Base-by-base conservation (phyloP, 2,329 filamentous ascomycete genomes). In the Stagonosporopsis tanaceti region DNA sequence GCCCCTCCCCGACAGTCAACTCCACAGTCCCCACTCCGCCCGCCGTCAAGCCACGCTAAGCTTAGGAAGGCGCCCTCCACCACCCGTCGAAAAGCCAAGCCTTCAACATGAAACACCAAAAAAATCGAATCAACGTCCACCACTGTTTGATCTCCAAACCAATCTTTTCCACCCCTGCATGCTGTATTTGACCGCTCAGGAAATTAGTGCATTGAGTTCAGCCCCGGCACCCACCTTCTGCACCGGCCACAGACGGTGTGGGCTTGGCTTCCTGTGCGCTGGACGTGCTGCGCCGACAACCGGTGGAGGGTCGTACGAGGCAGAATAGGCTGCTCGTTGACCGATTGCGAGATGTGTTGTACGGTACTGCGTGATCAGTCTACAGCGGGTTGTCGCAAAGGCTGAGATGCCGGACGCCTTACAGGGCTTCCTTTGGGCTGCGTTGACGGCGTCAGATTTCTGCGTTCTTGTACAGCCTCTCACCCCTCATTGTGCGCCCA, bases 391-490 rank as follows among this genome's bases (percentile, higher is more conserved):
- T 46, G 35, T 15, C 32, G 38, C 24, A 37, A 30, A 48, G 52
- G 45, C 44, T 44, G 52, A 46, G 24, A 44, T 38, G 24, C 17
- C 34, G 47, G 37, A 47, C 47, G 54, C 44, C 44, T 48, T 39
- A 39, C 39, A 20, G 32, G 42, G 15, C 24, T 22, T n/a, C 32
- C 32, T n/a, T 34, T n/a, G 32, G 8, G 27, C 27, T 44, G 24
- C 35, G 38, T 32, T 57, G 54, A 47, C 35, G 32, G 41, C 47
- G 42, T 51, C n/a, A 28, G 17, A 27, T 14, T 8, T 41, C 42
- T 57, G 48, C 54, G 42, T 57, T 57, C 48, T 44, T 50, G 54
- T 57, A 57, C 48, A 57, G 54, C 54, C 48, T 53, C 54, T 39
- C 32, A 39, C 44, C 48, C 54, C 38, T 52, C 44, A 17, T 30